phyloP scores from a whole-genome alignment of 192 early-diverging fungal species.

The Rhizoclosmatium sp. region DNA sequence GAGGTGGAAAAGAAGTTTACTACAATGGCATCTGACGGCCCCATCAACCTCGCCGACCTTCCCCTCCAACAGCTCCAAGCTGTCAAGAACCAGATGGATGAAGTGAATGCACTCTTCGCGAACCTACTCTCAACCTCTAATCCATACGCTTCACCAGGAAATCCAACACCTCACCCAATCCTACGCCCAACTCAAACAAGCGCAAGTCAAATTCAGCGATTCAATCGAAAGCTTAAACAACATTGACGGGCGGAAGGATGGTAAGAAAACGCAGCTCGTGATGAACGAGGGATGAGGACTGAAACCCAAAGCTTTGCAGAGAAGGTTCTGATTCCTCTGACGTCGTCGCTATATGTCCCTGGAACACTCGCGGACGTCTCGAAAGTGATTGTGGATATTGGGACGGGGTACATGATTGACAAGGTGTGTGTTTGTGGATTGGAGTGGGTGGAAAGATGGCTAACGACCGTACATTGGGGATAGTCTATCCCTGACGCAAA shows the following conservation, averaged over 20 bases:
- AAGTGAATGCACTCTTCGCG: constrained; percentile 55
- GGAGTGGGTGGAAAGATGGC: background rate
- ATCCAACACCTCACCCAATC: constrained; percentile 83
- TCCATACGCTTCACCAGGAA: constrained; percentile 66
- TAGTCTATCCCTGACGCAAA: constrained; percentile 81
- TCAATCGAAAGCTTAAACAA: constrained; percentile 76
- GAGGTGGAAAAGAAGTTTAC: background rate
- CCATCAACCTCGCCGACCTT: constrained; percentile 83
- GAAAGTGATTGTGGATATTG: constrained; percentile 93
- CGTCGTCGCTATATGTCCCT: constrained; percentile 86
- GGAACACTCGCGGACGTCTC: constrained; percentile 82
- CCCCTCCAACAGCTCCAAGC: constrained; percentile 83
- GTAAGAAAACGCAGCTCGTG: constrained; percentile 25
- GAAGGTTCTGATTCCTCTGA: constrained; percentile 79
- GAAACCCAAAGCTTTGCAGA: constrained; percentile 46
- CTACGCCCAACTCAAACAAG: constrained; percentile 86
- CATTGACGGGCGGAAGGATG: constrained; percentile 61
- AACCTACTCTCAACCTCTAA: background rate
- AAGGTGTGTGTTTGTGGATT: constrained; percentile 68
- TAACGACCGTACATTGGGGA: background rate
- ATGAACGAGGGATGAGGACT: background rate
- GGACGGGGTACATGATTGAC: constrained; percentile 95
- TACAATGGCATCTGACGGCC: constrained; percentile 3
- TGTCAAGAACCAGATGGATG: constrained; percentile 84
- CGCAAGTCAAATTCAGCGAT: constrained; percentile 85